Base-by-base conservation (phyloP, 495 filamentous ascomycete species). In the Lineolata rhizophorae region DNA sequence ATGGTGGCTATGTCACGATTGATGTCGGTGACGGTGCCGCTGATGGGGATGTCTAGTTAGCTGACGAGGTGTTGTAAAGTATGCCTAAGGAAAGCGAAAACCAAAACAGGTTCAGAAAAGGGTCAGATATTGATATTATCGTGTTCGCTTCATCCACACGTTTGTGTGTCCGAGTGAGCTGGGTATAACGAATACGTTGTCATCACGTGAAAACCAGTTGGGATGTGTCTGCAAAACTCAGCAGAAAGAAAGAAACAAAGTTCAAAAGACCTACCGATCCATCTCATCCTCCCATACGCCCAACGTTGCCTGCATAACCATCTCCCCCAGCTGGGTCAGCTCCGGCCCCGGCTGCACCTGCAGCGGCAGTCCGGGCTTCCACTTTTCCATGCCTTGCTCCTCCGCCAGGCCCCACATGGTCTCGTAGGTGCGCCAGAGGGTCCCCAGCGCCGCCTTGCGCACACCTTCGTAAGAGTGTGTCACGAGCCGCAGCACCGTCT, bases 111-210 rank as follows among this genome's bases (percentile, higher is more conserved):
- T 32, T n/a, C 33, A 39, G 32, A 33, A 39, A 32, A 38, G 27
- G 28, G 42, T 62, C 56, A 74, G 58, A 58, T 61, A 52, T 54
- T 65, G 60, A 67, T 60, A n/a, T n/a, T n/a, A n/a, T 79, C 78
- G 81, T 58, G 58, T 91, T 87, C 69, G 64, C 82, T 82, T 73
- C 84, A 93, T 66, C 57, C 67, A 65, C 76, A 69, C 57, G n/a
- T 57, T 64, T 62, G 59, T 59, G 77, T 69, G 67, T 95, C 74
- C 75, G 76, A 92, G 85, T 93, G 85, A 94, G 83, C 82, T 94
- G 83, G 83, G 85, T 84, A 76, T 81, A 87, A 79, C 80, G 79
- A 70, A 57, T 54, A 55, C 66, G 54, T 5, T 56, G 38, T 92
- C 80, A 92, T 95, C 83, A 85, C 83, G 50, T 51, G 43, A 46